Base-by-base conservation (phyloP, 345 rosid species). In the Nephelium lappaceum region DNA sequence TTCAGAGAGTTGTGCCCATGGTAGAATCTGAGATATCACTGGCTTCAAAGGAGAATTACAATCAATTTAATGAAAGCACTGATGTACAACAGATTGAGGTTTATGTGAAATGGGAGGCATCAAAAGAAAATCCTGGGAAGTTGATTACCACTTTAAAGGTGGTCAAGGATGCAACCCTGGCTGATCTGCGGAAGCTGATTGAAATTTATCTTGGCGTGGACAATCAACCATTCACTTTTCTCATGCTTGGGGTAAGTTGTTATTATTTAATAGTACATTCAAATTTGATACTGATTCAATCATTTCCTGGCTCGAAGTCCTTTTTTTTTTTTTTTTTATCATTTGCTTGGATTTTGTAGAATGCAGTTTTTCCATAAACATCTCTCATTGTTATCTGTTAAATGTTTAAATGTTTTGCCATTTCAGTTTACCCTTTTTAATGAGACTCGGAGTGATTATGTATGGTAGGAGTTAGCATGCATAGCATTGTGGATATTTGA, bases 101-200 rank as follows among this genome's bases (percentile, higher is more conserved):
- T 47, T 82, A 81, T 76, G 91, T 87, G 74, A 89, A 86, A 72
- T 92, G 94, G 94, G 91, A 92, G 77, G 86, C 88, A 81, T 80
- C 85, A 11, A 80, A 81, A 79, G 91, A 84, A 78, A 85, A 86
- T 69, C 72, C 81, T 36, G 91, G 86, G 67, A 90, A 87, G 78
- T 81, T 87, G 81, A 85, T 91, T 67, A 81, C 91, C 62, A 89
- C 86, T 45, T 84, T 92, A 16, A 89, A 79, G 85, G 88, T 88
- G 60, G 71, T 85, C 14, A 85, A 85, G 72, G 93, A 84, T 11
- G 90, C 94, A 71, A 60, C 64, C 86, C 87, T 91, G 36, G 87
- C 91, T 76, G 94, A 92, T 72, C 81, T 92, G 82, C 79, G 94
- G 87, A 90, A 92, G 89, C 89, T 92, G 77, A 84, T 90, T 42